A percentile compares a stretch with the other conserved stretches of the same genome.
Conservation (phyloP, 208 protist species). For the Crithidia bombi region DNA sequence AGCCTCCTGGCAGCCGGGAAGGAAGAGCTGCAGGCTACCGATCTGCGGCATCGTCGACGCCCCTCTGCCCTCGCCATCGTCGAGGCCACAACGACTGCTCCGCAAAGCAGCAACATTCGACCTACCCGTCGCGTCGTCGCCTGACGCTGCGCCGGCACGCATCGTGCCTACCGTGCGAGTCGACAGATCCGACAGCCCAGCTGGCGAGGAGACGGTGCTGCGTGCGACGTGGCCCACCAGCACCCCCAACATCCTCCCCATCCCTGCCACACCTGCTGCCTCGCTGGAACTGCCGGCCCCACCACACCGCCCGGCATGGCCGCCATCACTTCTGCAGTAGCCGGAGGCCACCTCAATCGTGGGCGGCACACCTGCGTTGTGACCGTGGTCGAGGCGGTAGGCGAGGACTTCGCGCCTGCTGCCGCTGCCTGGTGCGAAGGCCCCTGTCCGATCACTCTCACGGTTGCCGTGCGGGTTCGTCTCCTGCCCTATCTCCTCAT, state of each 20-base stretch:
- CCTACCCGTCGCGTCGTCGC: too few species aligned
- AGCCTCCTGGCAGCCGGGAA: slow-evolving; percentile 56
- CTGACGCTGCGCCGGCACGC: not conserved
- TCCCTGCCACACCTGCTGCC: not conserved
- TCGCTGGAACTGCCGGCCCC: not conserved
- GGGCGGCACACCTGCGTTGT: slow-evolving; percentile 67
- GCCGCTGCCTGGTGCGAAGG: slow-evolving; percentile 66
- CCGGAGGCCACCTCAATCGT: slow-evolving; percentile 55
- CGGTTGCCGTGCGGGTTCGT: slow-evolving; percentile 63
- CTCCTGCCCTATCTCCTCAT: slow-evolving; percentile 64
- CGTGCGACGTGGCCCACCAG: not conserved
- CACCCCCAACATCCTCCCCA: not conserved
- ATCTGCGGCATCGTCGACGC: slow-evolving; percentile 22
- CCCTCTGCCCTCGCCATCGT: not conserved
- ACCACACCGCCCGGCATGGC: not conserved
- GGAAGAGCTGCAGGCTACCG: slow-evolving; percentile 66
- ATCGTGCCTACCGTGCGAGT: slow-evolving; percentile 1
- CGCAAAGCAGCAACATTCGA: not conserved
- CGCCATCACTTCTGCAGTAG: not conserved
- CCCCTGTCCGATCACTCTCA: slow-evolving; percentile 42
- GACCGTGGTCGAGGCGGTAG: slow-evolving; percentile 65
- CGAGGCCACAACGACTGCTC: not conserved
- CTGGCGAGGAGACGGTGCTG: not conserved
- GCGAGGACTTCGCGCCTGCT: slow-evolving; percentile 72
- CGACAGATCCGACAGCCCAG: slow-evolving; percentile 6